Base-by-base conservation (phyloP, 2,329 filamentous ascomycete genomes). In the Laburnicola sp. region DNA sequence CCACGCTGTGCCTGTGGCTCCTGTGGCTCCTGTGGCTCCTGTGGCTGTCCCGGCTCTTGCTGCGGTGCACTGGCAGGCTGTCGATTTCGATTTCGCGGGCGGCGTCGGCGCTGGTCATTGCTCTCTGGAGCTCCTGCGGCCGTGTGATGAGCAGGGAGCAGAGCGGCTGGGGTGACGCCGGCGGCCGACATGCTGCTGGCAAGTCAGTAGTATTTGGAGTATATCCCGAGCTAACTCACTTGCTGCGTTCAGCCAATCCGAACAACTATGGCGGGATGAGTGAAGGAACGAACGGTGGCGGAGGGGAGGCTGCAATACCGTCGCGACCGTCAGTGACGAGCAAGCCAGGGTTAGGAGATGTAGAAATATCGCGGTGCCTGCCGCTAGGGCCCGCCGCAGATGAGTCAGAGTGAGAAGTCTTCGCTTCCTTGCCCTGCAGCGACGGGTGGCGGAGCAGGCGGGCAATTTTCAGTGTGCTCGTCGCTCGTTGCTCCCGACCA, bases 81-180 rank as follows among this genome's bases (percentile, higher is more conserved):
- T 36, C 56, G 54, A 36, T 62, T 66, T 40, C 66, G 61, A 36
- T 62, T 63, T 16, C 64, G 58, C 9, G 59, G 60, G 11, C 36
- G 45, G 27, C 64, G 57, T 39, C 60, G 58, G 43, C 61, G 57
- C 51, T 60, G 54, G 38, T 57, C 56, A 16, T 56, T 42, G 16
- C 52, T 58, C 46, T 56, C 51, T 10, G 65, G 45, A n/a, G 59
- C 38, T 8, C 26, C 30, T 40, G 54, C 55, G 22, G 39, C 48
- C 40, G 58, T 45, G 9, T 44, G 45, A 46, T 53, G 41, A 6
- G 36, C 45, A 10, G 56, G 49, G 16, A 58, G 52, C 16, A 16
- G 16, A 36, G 53, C 51, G 26, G 58, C 48, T 21, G 55, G 50
- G 37, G 59, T 53, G 25, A 40, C 27, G 21, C 22, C 31, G 36